Conservation (phyloP, 2,329 filamentous ascomycete species). For the Tricladium varicosporioides region DNA sequence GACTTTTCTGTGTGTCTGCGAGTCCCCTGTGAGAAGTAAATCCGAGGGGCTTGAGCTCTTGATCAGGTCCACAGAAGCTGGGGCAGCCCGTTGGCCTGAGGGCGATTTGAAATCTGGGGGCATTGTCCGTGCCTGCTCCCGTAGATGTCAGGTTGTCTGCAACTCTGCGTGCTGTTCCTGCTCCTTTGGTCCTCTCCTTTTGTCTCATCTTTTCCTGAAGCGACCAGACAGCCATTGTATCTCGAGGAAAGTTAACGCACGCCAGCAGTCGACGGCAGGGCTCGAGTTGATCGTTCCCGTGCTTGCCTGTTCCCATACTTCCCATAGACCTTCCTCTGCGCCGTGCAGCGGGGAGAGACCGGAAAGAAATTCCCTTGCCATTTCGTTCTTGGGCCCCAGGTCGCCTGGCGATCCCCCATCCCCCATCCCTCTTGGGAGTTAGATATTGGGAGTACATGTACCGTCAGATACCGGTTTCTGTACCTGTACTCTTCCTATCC, state of each 20-base stretch:
- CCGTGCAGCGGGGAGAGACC: constrained; percentile 9
- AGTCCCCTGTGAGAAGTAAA: not conserved
- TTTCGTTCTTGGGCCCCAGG: not conserved
- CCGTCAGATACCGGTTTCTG: not conserved
- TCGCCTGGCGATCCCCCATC: not conserved
- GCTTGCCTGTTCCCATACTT: constrained; percentile 1
- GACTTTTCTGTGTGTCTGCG: too few species aligned
- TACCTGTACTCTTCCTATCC: not conserved
- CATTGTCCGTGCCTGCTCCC: too few species aligned
- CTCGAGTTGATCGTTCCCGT: not conserved
- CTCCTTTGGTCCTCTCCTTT: too few species aligned
- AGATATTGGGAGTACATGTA: not conserved
- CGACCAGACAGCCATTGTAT: not conserved
- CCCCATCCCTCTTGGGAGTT: not conserved
- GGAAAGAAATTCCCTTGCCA: constrained; percentile 8
- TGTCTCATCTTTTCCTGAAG: not conserved
- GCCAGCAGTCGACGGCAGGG: not conserved
- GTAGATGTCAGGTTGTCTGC: too few species aligned
- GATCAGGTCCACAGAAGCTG: too few species aligned
- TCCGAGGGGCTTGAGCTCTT: too few species aligned
- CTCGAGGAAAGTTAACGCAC: too few species aligned
- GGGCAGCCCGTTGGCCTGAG: too few species aligned
- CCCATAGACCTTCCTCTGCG: constrained; percentile 1
- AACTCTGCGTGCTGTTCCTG: too few species aligned
- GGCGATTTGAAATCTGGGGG: too few species aligned